Percentiles rank a stretch among this genome's conserved stretches.
Evolutionary conservation across 176 grass and related monocot genomes (phyloP).

Genomic region (Poa annua): DNA sequence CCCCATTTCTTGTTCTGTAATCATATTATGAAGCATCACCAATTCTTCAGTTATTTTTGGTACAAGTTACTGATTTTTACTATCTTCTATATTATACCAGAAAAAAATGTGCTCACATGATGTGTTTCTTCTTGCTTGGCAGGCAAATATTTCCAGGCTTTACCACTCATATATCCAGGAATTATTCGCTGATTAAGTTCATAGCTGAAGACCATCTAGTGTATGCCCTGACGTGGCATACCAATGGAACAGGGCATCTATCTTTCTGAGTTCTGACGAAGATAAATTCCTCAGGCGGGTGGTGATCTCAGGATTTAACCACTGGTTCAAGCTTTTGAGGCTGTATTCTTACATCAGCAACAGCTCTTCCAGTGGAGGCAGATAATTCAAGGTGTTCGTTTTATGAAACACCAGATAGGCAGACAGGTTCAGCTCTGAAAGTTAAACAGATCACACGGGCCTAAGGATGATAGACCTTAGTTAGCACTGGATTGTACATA

Average conservation of each 20-base stretch:
- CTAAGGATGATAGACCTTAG: background rate
- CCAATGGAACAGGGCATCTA: background rate
- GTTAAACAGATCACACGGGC: slow-evolving; percentile 1
- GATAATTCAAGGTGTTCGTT: background rate
- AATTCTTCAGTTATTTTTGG: background rate
- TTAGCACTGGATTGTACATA: slow-evolving; percentile 2
- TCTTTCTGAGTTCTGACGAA: background rate
- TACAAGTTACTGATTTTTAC: background rate
- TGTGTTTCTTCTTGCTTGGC: slow-evolving; percentile 12
- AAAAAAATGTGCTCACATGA: background rate
- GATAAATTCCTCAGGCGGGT: background rate
- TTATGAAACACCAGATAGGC: background rate
- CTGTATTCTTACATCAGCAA: background rate
- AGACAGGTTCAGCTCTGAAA: background rate
- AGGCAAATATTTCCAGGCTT: slow-evolving; percentile 27
- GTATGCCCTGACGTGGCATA: background rate
- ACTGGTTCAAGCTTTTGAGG: slow-evolving; percentile 10
- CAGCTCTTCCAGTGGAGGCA: background rate
- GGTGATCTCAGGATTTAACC: background rate
- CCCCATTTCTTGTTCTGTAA: slow-evolving; percentile 14
- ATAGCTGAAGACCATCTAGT: slow-evolving; percentile 23
- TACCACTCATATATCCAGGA: slow-evolving; percentile 10
- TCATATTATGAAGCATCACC: background rate
- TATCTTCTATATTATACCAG: background rate
- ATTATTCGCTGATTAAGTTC: background rate